Conservation (phyloP, 2,329 filamentous ascomycete species). For the Pyricularia pennisetigena region DNA sequence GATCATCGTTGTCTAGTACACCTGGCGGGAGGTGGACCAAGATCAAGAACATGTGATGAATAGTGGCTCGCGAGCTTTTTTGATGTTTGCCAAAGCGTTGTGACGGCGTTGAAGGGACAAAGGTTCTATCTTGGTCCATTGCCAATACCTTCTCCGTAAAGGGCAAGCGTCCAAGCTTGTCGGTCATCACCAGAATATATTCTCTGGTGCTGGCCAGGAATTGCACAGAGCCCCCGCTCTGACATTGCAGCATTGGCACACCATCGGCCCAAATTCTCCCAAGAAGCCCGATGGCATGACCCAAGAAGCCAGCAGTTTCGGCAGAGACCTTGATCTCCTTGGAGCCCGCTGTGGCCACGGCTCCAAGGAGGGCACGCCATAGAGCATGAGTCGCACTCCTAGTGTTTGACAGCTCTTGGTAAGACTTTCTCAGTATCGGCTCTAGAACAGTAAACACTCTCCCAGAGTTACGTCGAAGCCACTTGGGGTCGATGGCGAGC, state of each 20-base stretch:
- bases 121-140: slow-evolving; percentile 39
- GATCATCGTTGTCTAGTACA: slow-evolving; percentile 33
- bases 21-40: slow-evolving; percentile 41
- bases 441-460: slow-evolving; percentile 54
- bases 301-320: slow-evolving; percentile 74
- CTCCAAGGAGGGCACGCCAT: slow-evolving; percentile 52
- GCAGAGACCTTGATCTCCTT: slow-evolving; percentile 86
- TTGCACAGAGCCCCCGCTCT: slow-evolving; percentile 33
- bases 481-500: slow-evolving; percentile 75
- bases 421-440: slow-evolving; percentile 50
- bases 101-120: slow-evolving; percentile 58
- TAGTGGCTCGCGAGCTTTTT: slow-evolving; percentile 43
- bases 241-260: slow-evolving; percentile 37
- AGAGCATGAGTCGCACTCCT: slow-evolving; percentile 42
- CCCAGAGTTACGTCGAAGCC: slow-evolving; percentile 65
- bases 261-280: slow-evolving; percentile 58
- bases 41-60: slow-evolving; percentile 57
- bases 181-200: slow-evolving; percentile 37
- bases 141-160: slow-evolving; percentile 53
- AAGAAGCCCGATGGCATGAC: slow-evolving; percentile 59
- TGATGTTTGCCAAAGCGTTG: slow-evolving; percentile 44
- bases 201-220: slow-evolving; percentile 45
- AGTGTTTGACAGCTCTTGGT: slow-evolving; percentile 51
- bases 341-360: slow-evolving; percentile 56
- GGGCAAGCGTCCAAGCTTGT: slow-evolving; percentile 45